Conservation (phyloP, 225 moss, liverwort and hornwort genomes). For the Straminergon stramineum region DNA sequence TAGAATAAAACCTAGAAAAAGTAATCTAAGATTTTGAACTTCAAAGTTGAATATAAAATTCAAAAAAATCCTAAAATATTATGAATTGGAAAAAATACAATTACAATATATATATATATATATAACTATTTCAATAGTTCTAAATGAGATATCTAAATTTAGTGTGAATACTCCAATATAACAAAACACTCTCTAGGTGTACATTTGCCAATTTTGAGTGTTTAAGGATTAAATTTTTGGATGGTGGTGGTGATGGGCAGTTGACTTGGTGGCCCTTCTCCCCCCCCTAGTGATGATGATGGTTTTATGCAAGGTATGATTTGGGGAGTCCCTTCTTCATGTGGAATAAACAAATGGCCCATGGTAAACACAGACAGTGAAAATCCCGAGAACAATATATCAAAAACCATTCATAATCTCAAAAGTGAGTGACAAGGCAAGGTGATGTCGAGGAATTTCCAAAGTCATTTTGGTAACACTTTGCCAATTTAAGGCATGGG, state of each 20-base stretch:
- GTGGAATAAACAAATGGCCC: background rate
- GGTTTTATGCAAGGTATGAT: background rate
- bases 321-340: background rate
- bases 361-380: background rate
- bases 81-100: too few relatives aligned
- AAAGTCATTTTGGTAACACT: fast-evolving
- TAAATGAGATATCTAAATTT: background rate
- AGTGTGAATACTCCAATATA: too few relatives aligned
- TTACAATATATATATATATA: too few relatives aligned
- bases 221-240: background rate
- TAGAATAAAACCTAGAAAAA: too few relatives aligned
- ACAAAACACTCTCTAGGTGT: background rate
- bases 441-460: background rate
- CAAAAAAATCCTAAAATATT: background rate
- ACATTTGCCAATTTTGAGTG: background rate
- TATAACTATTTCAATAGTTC: background rate
- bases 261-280: too few relatives aligned
- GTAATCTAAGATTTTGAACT: background rate
- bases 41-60: background rate
- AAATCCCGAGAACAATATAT: background rate
- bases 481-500: background rate
- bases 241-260: fast-evolving
- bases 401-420: fast-evolving
- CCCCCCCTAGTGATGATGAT: background rate
- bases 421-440: too few relatives aligned